A percentile compares a stretch with the other conserved stretches of the same genome.
Conservation (phyloP, 1,139 yeast genomes). For the Magnusiomyces starmeri region DNA sequence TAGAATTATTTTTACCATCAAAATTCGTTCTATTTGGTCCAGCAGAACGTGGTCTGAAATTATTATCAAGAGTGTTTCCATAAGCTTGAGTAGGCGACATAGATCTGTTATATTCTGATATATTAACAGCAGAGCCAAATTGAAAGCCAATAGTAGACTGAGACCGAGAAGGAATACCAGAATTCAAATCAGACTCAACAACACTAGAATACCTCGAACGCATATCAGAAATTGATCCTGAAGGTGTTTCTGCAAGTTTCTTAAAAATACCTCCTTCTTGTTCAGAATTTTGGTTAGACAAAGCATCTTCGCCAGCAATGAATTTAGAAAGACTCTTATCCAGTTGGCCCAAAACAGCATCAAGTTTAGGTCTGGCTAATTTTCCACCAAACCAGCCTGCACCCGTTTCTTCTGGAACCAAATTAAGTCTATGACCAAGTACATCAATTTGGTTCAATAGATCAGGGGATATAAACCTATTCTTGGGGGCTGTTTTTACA, state of each 20-base stretch:
- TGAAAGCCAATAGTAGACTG: slow-evolving; percentile 13
- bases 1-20: not conserved
- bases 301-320: slow-evolving; percentile 76
- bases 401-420: slow-evolving; percentile 35
- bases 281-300: slow-evolving; percentile 29
- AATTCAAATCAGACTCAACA: not conserved
- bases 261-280: slow-evolving; percentile 59
- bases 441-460: slow-evolving; percentile 37
- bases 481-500: slow-evolving; percentile 41
- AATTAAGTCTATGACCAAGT: slow-evolving; percentile 21
- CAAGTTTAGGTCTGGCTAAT: slow-evolving; percentile 69
- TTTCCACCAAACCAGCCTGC: slow-evolving; percentile 56
- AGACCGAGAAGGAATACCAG: slow-evolving; percentile 9
- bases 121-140: not conserved
- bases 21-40: not conserved
- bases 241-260: slow-evolving; percentile 40
- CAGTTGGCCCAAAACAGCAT: slow-evolving; percentile 80
- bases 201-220: not conserved
- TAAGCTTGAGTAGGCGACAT: not conserved
- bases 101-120: not conserved
- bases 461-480: slow-evolving; percentile 37
- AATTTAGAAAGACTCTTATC: slow-evolving; percentile 75
- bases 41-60: slow-evolving; percentile 6
- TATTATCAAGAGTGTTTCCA: not conserved
- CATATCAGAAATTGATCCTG: slow-evolving; percentile 14